These are phyloP conservation scores for Penicillium turbatum DNA, from an alignment of 495 filamentous ascomycete genomes.

Conservation along the genomic window DNA sequence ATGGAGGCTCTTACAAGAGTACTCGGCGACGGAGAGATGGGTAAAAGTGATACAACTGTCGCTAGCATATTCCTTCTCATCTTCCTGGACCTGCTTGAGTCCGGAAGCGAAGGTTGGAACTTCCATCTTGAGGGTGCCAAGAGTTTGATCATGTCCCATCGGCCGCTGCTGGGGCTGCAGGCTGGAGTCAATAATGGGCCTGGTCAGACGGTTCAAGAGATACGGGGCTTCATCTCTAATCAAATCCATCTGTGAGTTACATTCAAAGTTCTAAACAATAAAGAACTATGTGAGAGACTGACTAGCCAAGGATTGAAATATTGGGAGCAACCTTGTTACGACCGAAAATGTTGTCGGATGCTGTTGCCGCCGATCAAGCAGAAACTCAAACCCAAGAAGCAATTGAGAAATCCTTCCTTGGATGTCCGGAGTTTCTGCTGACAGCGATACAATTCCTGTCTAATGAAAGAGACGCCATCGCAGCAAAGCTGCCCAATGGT, in stretches of 20 bases:
- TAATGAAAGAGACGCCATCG: constrained; percentile 29
- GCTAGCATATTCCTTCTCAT: constrained; percentile 50
- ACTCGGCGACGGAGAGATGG: constrained; percentile 11
- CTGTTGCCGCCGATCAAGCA: constrained; percentile 11
- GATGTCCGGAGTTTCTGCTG: constrained; percentile 38
- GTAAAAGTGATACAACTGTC: constrained; percentile 31
- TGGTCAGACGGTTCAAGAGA: constrained; percentile 27
- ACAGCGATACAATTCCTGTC: constrained; percentile 34
- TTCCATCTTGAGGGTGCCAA: constrained; percentile 47
- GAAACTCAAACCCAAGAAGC: constrained; percentile 20
- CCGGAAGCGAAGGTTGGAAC: constrained; percentile 46
- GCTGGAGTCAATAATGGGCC: constrained; percentile 16
- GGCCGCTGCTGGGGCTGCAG: constrained; percentile 10
- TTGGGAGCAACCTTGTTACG: constrained; percentile 43
- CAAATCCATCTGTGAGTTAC: constrained; percentile 27
- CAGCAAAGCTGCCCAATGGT: constrained; percentile 3
- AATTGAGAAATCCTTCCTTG: constrained; percentile 38
- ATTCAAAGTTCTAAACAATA: background rate
- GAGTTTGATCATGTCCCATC: constrained; percentile 33
- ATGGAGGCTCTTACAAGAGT: constrained; percentile 41
- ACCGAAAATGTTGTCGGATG: constrained; percentile 34
- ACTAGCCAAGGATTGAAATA: constrained; percentile 34
- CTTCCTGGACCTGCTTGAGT: constrained; percentile 49
- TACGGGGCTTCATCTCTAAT: constrained; percentile 24
- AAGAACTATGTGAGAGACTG: background rate